phyloP scores from a whole-genome alignment of 1,284 basidiomycete species.

The Austropuccinia psidii region DNA sequence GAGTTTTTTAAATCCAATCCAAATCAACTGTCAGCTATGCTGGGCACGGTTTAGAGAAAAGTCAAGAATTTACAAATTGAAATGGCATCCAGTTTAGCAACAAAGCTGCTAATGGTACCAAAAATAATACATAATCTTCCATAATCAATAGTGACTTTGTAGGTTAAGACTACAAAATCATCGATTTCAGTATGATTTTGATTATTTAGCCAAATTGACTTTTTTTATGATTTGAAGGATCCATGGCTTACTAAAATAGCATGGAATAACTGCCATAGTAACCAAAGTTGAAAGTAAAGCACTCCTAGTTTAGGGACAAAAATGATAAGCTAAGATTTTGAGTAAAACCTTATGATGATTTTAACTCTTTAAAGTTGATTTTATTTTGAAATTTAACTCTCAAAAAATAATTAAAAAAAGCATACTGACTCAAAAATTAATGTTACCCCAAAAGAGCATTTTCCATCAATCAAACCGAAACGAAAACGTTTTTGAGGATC shows the following conservation, averaged over 20 bases:
- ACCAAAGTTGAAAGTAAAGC: too few relatives aligned
- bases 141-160: background rate
- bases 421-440: conserved; percentile 19
- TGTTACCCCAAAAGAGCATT: conserved; percentile 4
- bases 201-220: background rate
- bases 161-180: conserved; percentile 7
- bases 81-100: conserved; percentile 13
- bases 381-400: background rate
- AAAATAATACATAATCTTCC: conserved; percentile 11
- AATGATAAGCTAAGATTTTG: too few relatives aligned
- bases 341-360: too few relatives aligned
- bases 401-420: background rate
- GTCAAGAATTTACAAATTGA: conserved; percentile 12
- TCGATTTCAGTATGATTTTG: background rate
- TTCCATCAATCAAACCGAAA: conserved; percentile 24
- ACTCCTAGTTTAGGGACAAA: too few relatives aligned
- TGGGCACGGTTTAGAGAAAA: background rate
- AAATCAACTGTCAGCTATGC: background rate
- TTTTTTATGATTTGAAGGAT: background rate
- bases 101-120: conserved; percentile 11
- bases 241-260: too few relatives aligned
- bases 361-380: background rate
- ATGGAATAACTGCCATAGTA: too few relatives aligned
- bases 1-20: background rate
- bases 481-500: conserved; percentile 13